These are phyloP conservation scores for Aspergillus sp. DNA, from an alignment of 2,329 filamentous ascomycete species.

Conservation along the genomic window DNA sequence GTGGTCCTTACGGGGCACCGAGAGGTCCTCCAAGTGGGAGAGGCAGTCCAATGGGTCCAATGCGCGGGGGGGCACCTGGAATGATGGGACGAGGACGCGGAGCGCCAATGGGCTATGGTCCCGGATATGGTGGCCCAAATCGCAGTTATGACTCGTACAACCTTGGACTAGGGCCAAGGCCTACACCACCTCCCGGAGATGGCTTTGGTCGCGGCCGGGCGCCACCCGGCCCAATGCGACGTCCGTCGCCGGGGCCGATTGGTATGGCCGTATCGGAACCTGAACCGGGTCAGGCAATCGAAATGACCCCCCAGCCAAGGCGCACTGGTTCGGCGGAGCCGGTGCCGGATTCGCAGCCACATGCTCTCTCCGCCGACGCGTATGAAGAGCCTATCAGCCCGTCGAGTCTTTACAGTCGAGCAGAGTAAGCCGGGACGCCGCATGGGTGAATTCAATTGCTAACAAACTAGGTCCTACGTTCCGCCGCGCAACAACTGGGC, in stretches of 20 bases:
- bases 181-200: conserved; percentile 16
- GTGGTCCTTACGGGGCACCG: conserved; percentile 28
- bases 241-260: conserved; percentile 24
- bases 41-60: conserved; percentile 30
- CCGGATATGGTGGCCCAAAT: conserved; percentile 30
- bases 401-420: conserved; percentile 61
- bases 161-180: conserved; percentile 12
- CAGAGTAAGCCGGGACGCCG: conserved; percentile 52
- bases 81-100: conserved; percentile 37
- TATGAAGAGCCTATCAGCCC: conserved; percentile 44
- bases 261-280: conserved; percentile 28
- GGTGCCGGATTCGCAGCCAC: conserved; percentile 12
- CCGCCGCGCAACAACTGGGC: conserved; percentile 39
- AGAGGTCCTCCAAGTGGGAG: conserved; percentile 34
- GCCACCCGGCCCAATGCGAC: conserved; percentile 15
- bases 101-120: conserved; percentile 44
- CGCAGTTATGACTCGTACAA: conserved; percentile 27
- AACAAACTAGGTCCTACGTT: conserved; percentile 26
- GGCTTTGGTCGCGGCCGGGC: conserved; percentile 17
- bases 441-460: conserved; percentile 5
- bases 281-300: conserved; percentile 55
- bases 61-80: conserved; percentile 27
- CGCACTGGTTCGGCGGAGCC: conserved; percentile 22
- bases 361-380: conserved; percentile 18
- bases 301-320: conserved; percentile 67